A percentile compares a stretch with the other conserved stretches of the same genome.
phyloP scores from a whole-genome alignment of 208 protist genomes.

The Blastocrithidia nonstop region DNA sequence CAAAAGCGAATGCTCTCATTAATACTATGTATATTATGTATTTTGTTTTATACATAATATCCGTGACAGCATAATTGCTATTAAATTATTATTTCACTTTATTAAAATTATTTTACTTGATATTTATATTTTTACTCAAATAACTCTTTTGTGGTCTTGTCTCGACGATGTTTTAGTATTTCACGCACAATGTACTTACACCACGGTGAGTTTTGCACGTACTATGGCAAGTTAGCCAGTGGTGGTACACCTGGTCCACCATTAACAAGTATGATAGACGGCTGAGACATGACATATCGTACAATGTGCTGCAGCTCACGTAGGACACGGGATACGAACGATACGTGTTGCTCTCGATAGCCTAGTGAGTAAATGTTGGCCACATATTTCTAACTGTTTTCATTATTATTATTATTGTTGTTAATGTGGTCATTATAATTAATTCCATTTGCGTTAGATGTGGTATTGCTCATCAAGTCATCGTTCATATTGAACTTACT shows the following conservation, averaged over 20 bases:
- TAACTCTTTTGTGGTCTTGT: constrained; percentile 19
- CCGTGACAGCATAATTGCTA: no score
- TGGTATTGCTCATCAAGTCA: neutral
- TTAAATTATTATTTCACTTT: no score
- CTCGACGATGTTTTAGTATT: constrained; percentile 31
- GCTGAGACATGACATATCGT: constrained; percentile 31
- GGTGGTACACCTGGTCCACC: constrained; percentile 37
- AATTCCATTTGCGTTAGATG: neutral
- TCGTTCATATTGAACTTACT: neutral
- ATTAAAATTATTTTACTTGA: no score
- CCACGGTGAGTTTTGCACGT: constrained; percentile 33
- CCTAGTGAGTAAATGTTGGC: no score
- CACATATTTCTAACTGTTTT: no score
- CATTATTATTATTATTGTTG: neutral
- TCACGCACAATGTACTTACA: constrained; percentile 38
- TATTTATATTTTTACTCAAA: no score
- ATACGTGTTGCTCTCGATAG: no score
- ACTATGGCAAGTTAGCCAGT: constrained; percentile 24
- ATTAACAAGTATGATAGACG: constrained; percentile 19
- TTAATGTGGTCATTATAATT: neutral
- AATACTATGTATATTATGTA: no score
- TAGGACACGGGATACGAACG: constrained; percentile 9
- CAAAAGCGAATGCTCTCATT: no score
- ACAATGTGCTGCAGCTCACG: constrained; percentile 26
- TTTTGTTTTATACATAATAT: no score